phyloP scores from a whole-genome alignment of 139 green algal genomes.

The Chlamydomonas incerta region DNA sequence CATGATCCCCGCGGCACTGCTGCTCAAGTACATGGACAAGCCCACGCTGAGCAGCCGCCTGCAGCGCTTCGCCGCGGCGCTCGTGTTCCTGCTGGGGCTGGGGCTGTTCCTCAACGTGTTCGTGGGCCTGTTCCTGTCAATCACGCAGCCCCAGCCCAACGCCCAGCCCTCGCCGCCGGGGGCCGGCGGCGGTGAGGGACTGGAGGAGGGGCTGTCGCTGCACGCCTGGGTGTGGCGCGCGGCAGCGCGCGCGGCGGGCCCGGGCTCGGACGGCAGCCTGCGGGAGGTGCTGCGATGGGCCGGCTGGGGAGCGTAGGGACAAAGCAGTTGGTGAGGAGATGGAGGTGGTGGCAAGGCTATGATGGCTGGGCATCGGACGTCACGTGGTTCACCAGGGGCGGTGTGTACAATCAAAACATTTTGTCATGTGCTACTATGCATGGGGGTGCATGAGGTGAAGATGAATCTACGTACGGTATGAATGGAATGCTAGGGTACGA shows the following conservation, averaged over 20 bases:
- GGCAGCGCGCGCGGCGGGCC: background rate
- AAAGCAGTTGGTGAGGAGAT: too few species aligned
- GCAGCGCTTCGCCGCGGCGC: background rate
- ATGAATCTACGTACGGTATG: too few species aligned
- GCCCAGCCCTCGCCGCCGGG: too few species aligned
- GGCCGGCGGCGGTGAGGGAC: background rate
- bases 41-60: background rate
- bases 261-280: background rate
- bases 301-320: slow-evolving; percentile 19
- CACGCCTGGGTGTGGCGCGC: background rate
- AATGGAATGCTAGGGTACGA: too few species aligned
- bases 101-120: slow-evolving; percentile 14
- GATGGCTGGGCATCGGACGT: too few species aligned
- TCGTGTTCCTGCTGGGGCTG: background rate
- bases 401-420: too few species aligned
- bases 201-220: background rate
- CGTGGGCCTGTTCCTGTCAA: background rate
- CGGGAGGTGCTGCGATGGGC: background rate
- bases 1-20: slow-evolving; percentile 20
- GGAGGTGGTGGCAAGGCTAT: too few species aligned
- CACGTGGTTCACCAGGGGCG: too few species aligned
- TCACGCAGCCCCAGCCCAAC: background rate
- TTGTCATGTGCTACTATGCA: too few species aligned
- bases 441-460: too few species aligned
- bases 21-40: background rate